These are phyloP conservation scores for Tricholoma matsutake DNA, from an alignment of 768 basidiomycete species.

Conservation along the genomic window DNA sequence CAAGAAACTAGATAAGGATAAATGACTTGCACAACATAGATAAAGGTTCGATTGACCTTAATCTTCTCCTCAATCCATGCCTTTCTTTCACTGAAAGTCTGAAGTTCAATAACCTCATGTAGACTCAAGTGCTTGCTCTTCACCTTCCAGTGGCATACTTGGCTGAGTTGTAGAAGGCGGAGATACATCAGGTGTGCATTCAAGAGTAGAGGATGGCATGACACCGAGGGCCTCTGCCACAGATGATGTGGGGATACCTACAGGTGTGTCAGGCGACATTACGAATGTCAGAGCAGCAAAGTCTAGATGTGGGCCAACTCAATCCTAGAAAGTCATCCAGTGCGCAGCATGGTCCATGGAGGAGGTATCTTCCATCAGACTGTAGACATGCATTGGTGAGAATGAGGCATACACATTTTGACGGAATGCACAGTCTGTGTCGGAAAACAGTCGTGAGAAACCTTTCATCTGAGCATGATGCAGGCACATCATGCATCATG, in stretches of 20 bases:
- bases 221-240: constrained; percentile 22
- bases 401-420: background rate
- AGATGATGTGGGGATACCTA: too few species aligned
- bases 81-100: constrained; percentile 83
- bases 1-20: constrained; percentile 57
- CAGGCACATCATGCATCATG: too few species aligned
- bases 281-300: background rate
- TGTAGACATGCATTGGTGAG: constrained; percentile 13
- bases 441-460: background rate
- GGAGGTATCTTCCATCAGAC: constrained; percentile 12
- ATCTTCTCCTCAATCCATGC: constrained; percentile 90
- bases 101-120: constrained; percentile 83
- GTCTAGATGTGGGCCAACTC: too few species aligned
- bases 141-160: constrained; percentile 19
- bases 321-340: constrained; percentile 11
- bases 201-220: constrained; percentile 4
- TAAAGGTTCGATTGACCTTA: constrained; percentile 43
- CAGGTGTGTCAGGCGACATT: constrained; percentile 18
- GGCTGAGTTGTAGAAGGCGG: constrained; percentile 3
- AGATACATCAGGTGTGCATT: background rate
- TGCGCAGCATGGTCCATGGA: constrained; percentile 18
- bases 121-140: constrained; percentile 71
- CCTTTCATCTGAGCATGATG: too few species aligned
- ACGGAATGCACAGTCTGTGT: background rate
- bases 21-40: constrained; percentile 5